phyloP scores from a whole-genome alignment of 257 asterid species.

The Capsicum pubescens region DNA sequence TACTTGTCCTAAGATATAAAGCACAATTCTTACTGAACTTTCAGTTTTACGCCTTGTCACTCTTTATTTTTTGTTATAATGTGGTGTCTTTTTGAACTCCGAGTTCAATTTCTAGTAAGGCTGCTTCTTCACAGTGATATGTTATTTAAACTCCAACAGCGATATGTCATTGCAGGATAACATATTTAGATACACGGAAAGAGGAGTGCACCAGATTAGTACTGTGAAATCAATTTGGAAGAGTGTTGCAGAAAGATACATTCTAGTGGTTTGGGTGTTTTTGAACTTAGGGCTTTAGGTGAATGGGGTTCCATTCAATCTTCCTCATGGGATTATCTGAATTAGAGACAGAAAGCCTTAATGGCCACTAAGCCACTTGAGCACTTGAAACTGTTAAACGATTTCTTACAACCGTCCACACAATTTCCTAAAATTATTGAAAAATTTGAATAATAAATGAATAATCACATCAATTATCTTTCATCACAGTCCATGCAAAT shows the following conservation, averaged over 20 bases:
- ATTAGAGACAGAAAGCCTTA: background rate
- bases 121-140: background rate
- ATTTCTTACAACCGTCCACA: background rate
- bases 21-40: background rate
- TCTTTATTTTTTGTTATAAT: background rate
- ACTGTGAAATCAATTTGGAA: background rate
- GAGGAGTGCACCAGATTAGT: background rate
- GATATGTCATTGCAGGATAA: background rate
- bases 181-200: conserved; percentile 4
- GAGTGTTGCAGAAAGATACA: background rate
- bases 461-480: background rate
- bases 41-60: background rate
- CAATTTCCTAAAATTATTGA: background rate
- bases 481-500: background rate
- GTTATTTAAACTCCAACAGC: conserved; percentile 2
- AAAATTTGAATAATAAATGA: conserved; percentile 5
- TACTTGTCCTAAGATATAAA: background rate
- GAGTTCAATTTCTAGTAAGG: background rate
- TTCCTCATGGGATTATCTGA: conserved; percentile 5
- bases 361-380: background rate
- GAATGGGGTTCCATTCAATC: conserved; percentile 16
- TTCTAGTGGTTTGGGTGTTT: background rate
- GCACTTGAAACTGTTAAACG: conserved; percentile 7
- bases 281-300: background rate
- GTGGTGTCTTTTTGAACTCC: background rate